Percentiles rank a stretch among this genome's conserved stretches.
Conservation (phyloP, 2,329 filamentous ascomycete genomes). For the Arthrobotrys sinensis region DNA sequence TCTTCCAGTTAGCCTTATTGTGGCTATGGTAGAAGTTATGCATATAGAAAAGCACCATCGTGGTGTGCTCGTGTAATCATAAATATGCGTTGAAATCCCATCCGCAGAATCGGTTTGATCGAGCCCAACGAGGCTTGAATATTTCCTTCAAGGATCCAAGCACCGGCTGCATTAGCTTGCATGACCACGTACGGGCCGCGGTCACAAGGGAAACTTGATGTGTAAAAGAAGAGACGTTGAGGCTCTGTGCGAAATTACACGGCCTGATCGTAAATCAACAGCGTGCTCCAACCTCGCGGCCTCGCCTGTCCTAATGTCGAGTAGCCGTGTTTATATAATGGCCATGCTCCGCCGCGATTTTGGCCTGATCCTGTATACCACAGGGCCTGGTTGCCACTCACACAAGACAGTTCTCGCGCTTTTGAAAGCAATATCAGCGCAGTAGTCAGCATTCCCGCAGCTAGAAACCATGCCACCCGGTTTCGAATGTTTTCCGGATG, state of each 20-base stretch:
- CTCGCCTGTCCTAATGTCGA: not conserved
- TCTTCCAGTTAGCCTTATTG: not conserved
- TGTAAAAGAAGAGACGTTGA: not conserved
- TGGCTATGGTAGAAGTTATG: not conserved
- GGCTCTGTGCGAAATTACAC: not conserved
- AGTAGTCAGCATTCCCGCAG: not conserved
- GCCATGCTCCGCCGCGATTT: slow-evolving; percentile 7
- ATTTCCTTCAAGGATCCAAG: slow-evolving; percentile 15
- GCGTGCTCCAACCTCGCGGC: not conserved
- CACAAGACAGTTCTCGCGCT: not conserved
- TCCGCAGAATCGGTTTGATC: not conserved
- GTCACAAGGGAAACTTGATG: not conserved
- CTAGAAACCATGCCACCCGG: not conserved
- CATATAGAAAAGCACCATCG: not conserved
- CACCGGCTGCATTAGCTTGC: not conserved
- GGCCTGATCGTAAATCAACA: not conserved
- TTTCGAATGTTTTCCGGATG: too few relatives aligned
- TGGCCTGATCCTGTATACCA: not conserved
- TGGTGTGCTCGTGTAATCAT: not conserved
- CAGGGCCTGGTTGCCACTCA: slow-evolving; percentile 8
- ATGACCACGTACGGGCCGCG: not conserved
- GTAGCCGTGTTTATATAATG: not conserved
- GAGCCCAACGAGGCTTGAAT: slow-evolving; percentile 1
- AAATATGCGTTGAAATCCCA: not conserved
- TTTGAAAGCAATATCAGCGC: not conserved